A percentile compares a stretch with the other conserved stretches of the same genome.
phyloP scores from a whole-genome alignment of 1,139 yeast species.

The Candida sanyaensis region DNA sequence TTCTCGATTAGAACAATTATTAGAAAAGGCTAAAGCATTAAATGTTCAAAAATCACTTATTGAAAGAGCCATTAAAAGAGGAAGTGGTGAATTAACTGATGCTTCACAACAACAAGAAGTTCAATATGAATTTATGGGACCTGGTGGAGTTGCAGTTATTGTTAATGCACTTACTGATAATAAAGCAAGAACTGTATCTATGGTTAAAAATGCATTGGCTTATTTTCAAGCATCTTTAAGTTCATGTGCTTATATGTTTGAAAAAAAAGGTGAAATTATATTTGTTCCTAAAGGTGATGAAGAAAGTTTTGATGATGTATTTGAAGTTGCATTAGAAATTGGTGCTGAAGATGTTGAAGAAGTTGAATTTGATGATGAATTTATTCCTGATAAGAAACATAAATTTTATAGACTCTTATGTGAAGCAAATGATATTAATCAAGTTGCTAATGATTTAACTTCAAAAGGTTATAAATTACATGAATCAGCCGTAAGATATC shows the following conservation, averaged over 20 bases:
- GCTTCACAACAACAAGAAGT: slow-evolving; percentile 36
- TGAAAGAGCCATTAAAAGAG: slow-evolving; percentile 85
- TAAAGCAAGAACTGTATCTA: slow-evolving; percentile 76
- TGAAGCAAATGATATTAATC: slow-evolving; percentile 62
- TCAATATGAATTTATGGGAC: slow-evolving; percentile 90
- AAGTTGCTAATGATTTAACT: slow-evolving; percentile 60
- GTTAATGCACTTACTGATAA: slow-evolving; percentile 89
- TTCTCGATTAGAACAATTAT: slow-evolving; percentile 68
- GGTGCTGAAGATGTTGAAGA: slow-evolving; percentile 85
- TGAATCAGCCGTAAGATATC: slow-evolving; percentile 70
- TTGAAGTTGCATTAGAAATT: slow-evolving; percentile 73
- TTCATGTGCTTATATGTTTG: slow-evolving; percentile 78
- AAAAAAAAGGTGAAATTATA: slow-evolving; percentile 70
- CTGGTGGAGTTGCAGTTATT: slow-evolving; percentile 85
- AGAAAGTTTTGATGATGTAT: slow-evolving; percentile 57
- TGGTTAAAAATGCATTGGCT: slow-evolving; percentile 73
- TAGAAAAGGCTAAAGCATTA: slow-evolving; percentile 76
- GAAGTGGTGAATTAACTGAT: slow-evolving; percentile 56
- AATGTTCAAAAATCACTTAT: slow-evolving; percentile 84
- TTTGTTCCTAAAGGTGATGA: slow-evolving; percentile 41
- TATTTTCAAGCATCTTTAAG: slow-evolving; percentile 71
- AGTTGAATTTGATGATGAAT: slow-evolving; percentile 42
- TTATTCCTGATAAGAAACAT: slow-evolving; percentile 32
- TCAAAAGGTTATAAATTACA: slow-evolving; percentile 57
- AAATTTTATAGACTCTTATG: slow-evolving; percentile 46